phyloP scores from a whole-genome alignment of 805 yeast species.

The Alloascoidea africana region DNA sequence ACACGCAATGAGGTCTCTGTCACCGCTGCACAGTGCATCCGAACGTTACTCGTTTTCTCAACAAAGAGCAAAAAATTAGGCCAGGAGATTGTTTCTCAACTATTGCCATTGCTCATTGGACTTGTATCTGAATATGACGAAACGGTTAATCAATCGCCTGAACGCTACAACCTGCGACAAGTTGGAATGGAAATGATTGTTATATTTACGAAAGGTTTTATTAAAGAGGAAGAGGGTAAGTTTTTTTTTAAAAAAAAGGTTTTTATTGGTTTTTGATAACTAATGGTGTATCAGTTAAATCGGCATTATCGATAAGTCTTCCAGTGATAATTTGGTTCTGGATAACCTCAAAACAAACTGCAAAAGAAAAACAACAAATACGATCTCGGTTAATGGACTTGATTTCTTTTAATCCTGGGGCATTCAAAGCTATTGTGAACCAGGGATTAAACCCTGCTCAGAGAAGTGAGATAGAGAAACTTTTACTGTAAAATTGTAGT shows the following conservation, averaged over 20 bases:
- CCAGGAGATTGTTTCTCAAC: constrained; percentile 22
- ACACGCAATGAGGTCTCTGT: constrained; percentile 19
- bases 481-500: no score
- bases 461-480: constrained; percentile 3
- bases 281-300: no score
- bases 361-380: constrained; percentile 11
- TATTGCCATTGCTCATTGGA: constrained; percentile 30
- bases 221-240: constrained; percentile 18
- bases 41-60: constrained; percentile 30
- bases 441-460: constrained; percentile 24
- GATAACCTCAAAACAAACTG: constrained; percentile 11
- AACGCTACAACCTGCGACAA: constrained; percentile 7
- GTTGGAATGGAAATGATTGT: constrained; percentile 33
- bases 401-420: constrained; percentile 25
- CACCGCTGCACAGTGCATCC: constrained; percentile 45
- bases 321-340: constrained; percentile 24
- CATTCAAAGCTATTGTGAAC: constrained; percentile 33
- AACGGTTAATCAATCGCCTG: constrained; percentile 9
- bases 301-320: constrained; percentile 17
- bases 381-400: constrained; percentile 33
- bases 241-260: no score
- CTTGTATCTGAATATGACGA: constrained; percentile 14
- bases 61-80: constrained; percentile 16
- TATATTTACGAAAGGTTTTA: constrained; percentile 24
- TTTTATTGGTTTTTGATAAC: no score